Percentiles rank a stretch among this genome's conserved stretches.
These are phyloP conservation scores for Colletotrichum caudatum DNA, from an alignment of 2,329 filamentous ascomycete species.

Conservation along the genomic window DNA sequence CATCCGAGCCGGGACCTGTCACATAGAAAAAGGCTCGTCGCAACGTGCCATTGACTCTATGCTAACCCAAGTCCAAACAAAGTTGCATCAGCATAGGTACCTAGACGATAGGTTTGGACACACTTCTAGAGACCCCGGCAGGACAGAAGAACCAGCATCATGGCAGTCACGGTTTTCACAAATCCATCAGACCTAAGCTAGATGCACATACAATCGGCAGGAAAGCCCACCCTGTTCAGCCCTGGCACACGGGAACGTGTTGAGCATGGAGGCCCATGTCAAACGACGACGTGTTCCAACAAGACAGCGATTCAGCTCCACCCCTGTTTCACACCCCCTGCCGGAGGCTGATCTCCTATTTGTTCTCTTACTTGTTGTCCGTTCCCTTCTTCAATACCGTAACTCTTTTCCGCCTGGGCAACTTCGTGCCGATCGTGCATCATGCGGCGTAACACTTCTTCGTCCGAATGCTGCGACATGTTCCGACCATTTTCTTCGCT, in stretches of 20 bases:
- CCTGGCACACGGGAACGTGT: constrained; percentile 15
- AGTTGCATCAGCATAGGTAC: neutral
- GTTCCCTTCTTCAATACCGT: constrained; percentile 6
- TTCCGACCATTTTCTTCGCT: constrained; percentile 27
- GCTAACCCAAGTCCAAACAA: neutral
- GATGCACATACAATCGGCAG: neutral
- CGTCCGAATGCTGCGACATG: constrained; percentile 35
- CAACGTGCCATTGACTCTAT: neutral
- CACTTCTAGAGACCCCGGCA: neutral
- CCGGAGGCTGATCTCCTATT: neutral
- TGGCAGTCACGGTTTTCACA: neutral
- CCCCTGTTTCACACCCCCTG: constrained; percentile 15
- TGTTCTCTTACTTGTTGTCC: neutral
- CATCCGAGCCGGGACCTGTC: neutral
- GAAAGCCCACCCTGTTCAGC: neutral
- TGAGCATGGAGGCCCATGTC: constrained; percentile 31
- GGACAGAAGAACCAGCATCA: constrained; percentile 16
- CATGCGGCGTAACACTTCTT: constrained; percentile 28
- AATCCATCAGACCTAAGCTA: neutral
- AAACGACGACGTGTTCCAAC: constrained; percentile 25
- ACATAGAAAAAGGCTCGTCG: neutral
- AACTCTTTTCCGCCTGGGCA: constrained; percentile 2
- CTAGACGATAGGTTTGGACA: neutral
- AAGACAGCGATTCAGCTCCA: constrained; percentile 12
- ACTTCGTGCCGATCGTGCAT: constrained; percentile 23